Percentiles rank a stretch among this genome's conserved stretches.
Conservation (phyloP, 345 rosid genomes). For the Isatis tinctoria region DNA sequence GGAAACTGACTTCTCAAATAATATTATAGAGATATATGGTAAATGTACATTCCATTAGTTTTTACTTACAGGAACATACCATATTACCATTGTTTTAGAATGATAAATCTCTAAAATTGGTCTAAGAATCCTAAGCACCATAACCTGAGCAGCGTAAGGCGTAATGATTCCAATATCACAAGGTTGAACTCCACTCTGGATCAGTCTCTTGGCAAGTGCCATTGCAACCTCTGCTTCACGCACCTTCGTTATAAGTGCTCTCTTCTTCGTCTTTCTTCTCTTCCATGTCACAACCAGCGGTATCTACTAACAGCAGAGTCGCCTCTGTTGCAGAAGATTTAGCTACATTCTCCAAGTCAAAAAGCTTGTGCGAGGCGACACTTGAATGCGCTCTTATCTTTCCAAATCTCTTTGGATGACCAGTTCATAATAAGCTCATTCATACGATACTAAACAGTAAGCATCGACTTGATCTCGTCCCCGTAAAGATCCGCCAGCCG, state of each 20-base stretch:
- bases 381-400: slow-evolving; percentile 84
- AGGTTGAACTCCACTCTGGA: slow-evolving; percentile 65
- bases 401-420: slow-evolving; percentile 87
- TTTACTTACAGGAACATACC: too few species aligned
- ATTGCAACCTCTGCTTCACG: slow-evolving; percentile 90
- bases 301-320: slow-evolving; percentile 77
- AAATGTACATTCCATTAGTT: too few species aligned
- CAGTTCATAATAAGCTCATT: slow-evolving; percentile 95
- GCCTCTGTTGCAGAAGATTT: slow-evolving; percentile 75
- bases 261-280: slow-evolving; percentile 99
- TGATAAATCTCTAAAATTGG: too few species aligned
- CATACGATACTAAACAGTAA: slow-evolving; percentile 96
- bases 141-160: slow-evolving; percentile 97
- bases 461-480: slow-evolving; percentile 80
- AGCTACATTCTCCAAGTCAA: slow-evolving; percentile 66
- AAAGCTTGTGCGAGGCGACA: slow-evolving; percentile 83
- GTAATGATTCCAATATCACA: slow-evolving; percentile 89
- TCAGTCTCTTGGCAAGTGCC: slow-evolving; percentile 81
- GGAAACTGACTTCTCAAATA: too few species aligned
- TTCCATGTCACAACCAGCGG: slow-evolving; percentile 97
- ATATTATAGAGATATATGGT: too few species aligned
- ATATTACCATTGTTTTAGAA: too few species aligned
- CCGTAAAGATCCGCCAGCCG: slow-evolving; percentile 80
- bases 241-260: slow-evolving; percentile 92
- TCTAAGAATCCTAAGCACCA: slow-evolving; percentile 62